phyloP scores from a whole-genome alignment of 176 grass and related monocot genomes.

The Eleusine indica region DNA sequence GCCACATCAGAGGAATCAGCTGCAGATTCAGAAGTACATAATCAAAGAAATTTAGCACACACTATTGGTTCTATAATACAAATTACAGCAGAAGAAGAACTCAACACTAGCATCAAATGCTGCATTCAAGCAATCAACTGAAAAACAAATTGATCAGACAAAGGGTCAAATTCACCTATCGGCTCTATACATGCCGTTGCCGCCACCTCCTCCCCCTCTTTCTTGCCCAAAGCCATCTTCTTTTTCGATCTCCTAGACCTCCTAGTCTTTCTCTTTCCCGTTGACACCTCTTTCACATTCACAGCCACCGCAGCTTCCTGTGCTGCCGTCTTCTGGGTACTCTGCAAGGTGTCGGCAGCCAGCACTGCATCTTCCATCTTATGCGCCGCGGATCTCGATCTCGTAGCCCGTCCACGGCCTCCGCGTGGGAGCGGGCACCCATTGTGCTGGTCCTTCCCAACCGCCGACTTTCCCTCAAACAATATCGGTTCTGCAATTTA shows the following conservation, averaged over 20 bases:
- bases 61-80: not conserved
- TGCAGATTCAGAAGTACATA: not conserved
- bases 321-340: slow-evolving; percentile 33
- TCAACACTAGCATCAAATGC: not conserved
- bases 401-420: slow-evolving; percentile 18
- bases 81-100: not conserved
- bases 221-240: not conserved
- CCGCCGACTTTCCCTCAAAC: not conserved
- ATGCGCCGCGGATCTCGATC: not conserved
- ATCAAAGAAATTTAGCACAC: not conserved
- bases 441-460: not conserved
- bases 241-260: slow-evolving; percentile 31
- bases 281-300: slow-evolving; percentile 12
- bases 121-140: not conserved
- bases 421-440: slow-evolving; percentile 37
- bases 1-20: slow-evolving; percentile 18
- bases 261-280: slow-evolving; percentile 28
- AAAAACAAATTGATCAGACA: not conserved
- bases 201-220: not conserved
- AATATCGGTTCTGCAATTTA: not conserved
- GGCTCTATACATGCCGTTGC: not conserved
- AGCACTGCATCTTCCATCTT: slow-evolving; percentile 14
- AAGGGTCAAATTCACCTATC: slow-evolving; percentile 39
- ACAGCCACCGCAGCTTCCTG: not conserved
- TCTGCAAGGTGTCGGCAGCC: slow-evolving; percentile 35